Conservation (phyloP, 495 filamentous ascomycete species). For the Penicillium robsamsonii region DNA sequence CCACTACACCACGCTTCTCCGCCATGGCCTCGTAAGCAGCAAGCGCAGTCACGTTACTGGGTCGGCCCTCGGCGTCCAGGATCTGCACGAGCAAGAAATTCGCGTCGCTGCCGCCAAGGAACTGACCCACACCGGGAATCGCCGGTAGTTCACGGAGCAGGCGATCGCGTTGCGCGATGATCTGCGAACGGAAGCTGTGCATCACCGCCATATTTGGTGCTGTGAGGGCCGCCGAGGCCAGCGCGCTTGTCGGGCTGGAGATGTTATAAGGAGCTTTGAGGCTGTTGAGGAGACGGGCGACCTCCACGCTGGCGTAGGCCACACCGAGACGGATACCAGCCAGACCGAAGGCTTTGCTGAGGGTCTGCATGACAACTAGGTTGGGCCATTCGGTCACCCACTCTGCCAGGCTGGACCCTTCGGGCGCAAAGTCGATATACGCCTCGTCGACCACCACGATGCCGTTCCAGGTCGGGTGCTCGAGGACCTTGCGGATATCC, state of each 20-base stretch:
- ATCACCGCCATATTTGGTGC: conserved; percentile 66
- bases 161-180: conserved; percentile 74
- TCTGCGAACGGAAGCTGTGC: conserved; percentile 60
- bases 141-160: conserved; percentile 69
- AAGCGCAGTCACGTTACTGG: conserved; percentile 74
- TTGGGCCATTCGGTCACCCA: conserved; percentile 95
- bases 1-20: conserved; percentile 85
- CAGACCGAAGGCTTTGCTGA: conserved; percentile 93
- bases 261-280: conserved; percentile 97
- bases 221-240: conserved; percentile 71
- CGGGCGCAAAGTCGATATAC: conserved; percentile 89
- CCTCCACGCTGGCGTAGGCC: conserved; percentile 67
- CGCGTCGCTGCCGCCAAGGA: conserved; percentile 73
- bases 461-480: conserved; percentile 93
- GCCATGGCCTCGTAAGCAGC: conserved; percentile 80
- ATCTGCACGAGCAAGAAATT: conserved; percentile 94
- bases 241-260: conserved; percentile 76
- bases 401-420: conserved; percentile 79
- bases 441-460: conserved; percentile 93
- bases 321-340: conserved; percentile 82
- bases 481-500: conserved; percentile 71
- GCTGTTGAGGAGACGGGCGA: conserved; percentile 75
- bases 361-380: conserved; percentile 94
- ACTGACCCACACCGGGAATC: conserved; percentile 74
- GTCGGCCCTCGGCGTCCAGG: conserved; percentile 63